These are phyloP conservation scores for Pseudogymnoascus sp. DNA, from an alignment of 2,329 filamentous ascomycete species.

Conservation along the genomic window DNA sequence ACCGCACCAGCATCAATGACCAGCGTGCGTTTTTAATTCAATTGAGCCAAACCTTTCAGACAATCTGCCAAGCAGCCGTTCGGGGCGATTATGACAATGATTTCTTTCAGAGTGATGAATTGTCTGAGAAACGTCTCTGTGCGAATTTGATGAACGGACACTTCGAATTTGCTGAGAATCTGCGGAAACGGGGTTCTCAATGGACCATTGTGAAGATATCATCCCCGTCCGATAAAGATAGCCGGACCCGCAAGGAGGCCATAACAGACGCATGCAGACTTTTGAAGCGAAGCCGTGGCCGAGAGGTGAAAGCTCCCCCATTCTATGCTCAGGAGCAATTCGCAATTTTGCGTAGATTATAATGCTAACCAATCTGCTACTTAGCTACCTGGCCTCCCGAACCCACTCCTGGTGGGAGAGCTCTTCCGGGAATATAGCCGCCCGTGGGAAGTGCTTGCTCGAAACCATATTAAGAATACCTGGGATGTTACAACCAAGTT, in stretches of 20 bases:
- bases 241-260: constrained; percentile 15
- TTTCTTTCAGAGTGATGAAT: constrained; percentile 14
- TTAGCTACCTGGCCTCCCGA: constrained; percentile 12
- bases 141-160: constrained; percentile 18
- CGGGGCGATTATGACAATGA: constrained; percentile 18
- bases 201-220: constrained; percentile 15
- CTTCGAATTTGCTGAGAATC: constrained; percentile 14
- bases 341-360: neutral
- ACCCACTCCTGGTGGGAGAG: constrained; percentile 19
- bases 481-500: constrained; percentile 16
- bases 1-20: neutral
- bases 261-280: constrained; percentile 16
- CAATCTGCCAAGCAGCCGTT: constrained; percentile 17
- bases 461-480: constrained; percentile 14
- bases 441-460: constrained; percentile 16
- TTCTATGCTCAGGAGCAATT: neutral
- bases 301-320: constrained; percentile 14
- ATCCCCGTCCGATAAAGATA: neutral
- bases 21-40: constrained; percentile 6
- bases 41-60: constrained; percentile 16
- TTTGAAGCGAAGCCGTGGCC: constrained; percentile 17
- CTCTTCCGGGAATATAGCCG: constrained; percentile 20
- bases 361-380: neutral
- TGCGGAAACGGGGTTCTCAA: constrained; percentile 8
- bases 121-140: constrained; percentile 15